Evolutionary conservation across 352 stramenopile genomes (phyloP), one percentile per base, ranked within the genome.

Genomic region (Globisporangium barbulae): DNA sequence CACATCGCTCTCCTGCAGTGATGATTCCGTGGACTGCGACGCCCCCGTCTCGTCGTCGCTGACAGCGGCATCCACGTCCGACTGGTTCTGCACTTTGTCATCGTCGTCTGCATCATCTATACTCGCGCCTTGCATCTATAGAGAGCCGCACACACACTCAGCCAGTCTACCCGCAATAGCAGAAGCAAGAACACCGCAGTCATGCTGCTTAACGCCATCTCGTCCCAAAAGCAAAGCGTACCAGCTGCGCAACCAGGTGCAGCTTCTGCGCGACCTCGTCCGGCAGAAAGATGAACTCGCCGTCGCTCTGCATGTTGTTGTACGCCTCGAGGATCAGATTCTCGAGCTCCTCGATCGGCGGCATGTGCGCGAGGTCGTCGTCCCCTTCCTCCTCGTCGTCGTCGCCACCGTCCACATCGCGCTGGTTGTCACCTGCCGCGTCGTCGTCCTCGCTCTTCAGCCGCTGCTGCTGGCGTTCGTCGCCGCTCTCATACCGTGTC

Each of bases 291-390:
- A 93, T 91, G 64, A 83, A 82, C 60, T 93, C 84, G 35, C 82
- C 84, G 53, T 93, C 84, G 59, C 81, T 91, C 67, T 93, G 81
- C 76, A 93, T 90, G 69, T 79, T 91, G 63, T 88, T 89, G 68
- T 93, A 93, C 42, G 84, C 84, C 63, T 93, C 84, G 9, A 93
- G 69, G 28, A 93, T 88, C 49, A 91, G 71, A 44, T 90, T 75
- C 65, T 93, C 81, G 59, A 93, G 74, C 53, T 58, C 65, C 31
- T 89, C 80, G 39, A 78, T 44, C 9, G 74, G 71, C 44, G 71
- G 74, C 54, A 73, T 41, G 35, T 48, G 41, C 54, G 74, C 54
- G 33, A 63, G 67, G 25, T 69, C 78, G 37, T 67, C 61, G 22
- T 57, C 64, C 19, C 75, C 69, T 2, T 53, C 59, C 0, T 53